These are phyloP conservation scores for Rosellinia necatrix DNA, from an alignment of 2,329 filamentous ascomycete genomes.

Conservation along the genomic window DNA sequence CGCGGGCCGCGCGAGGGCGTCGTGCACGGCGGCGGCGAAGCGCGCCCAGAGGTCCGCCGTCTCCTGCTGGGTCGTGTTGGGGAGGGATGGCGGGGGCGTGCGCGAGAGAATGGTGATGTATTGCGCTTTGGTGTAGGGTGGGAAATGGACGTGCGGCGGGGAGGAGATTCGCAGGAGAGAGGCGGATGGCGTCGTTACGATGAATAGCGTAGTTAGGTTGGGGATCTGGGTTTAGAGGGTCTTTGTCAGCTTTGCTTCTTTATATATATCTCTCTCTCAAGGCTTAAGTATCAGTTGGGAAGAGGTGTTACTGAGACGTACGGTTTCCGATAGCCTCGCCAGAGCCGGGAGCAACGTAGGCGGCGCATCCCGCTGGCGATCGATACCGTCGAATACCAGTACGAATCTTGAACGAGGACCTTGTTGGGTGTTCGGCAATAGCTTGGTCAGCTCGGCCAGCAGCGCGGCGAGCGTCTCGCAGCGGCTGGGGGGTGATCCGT, in stretches of 20 bases:
- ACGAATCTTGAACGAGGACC: slow-evolving; percentile 65
- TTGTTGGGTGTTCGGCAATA: slow-evolving; percentile 55
- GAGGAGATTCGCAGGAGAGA: slow-evolving; percentile 63
- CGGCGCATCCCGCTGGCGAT: slow-evolving; percentile 79
- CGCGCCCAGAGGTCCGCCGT: slow-evolving; percentile 76
- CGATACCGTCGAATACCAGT: slow-evolving; percentile 85
- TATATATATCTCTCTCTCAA: too few relatives aligned
- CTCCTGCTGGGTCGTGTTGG: slow-evolving; percentile 57
- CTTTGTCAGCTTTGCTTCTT: slow-evolving; percentile 18
- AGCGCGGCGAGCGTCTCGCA: slow-evolving; percentile 84
- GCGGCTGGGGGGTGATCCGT: slow-evolving; percentile 56
- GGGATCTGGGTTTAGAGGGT: slow-evolving; percentile 64
- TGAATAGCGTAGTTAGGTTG: slow-evolving; percentile 70
- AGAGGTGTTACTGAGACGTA: slow-evolving; percentile 51
- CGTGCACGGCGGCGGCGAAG: slow-evolving; percentile 84
- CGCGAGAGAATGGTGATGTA: slow-evolving; percentile 74
- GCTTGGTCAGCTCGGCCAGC: slow-evolving; percentile 69
- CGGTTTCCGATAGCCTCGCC: slow-evolving; percentile 78
- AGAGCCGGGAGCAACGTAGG: slow-evolving; percentile 80
- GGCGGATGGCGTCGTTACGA: slow-evolving; percentile 54
- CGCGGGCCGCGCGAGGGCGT: slow-evolving; percentile 80
- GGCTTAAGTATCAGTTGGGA: too few relatives aligned
- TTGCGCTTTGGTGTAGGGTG: slow-evolving; percentile 80
- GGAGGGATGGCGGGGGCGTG: slow-evolving; percentile 51
- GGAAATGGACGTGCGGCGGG: slow-evolving; percentile 79